Conservation (phyloP, 179 eudicot genomes). For the Drosera spatulata region DNA sequence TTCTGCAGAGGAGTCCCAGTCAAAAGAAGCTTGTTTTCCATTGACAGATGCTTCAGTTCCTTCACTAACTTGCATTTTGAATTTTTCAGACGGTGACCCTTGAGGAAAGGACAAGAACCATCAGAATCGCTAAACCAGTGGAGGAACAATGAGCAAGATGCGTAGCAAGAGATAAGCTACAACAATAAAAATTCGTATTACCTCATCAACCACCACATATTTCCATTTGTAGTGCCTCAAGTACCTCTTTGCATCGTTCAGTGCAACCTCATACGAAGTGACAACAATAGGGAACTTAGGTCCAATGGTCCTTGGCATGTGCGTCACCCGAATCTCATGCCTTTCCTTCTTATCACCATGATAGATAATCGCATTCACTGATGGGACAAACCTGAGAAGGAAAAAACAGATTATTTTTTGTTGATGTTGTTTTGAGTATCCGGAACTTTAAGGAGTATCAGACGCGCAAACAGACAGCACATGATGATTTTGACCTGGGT, state of each 20-base stretch:
- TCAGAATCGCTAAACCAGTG: not conserved
- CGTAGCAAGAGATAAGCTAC: not conserved
- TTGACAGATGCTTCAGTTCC: slow-evolving; percentile 54
- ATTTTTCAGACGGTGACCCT: slow-evolving; percentile 98
- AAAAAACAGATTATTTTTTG: slow-evolving; percentile 1
- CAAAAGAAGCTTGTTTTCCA: slow-evolving; percentile 87
- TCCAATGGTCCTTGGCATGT: slow-evolving; percentile 74
- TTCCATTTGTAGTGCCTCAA: slow-evolving; percentile 90
- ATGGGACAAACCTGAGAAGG: slow-evolving; percentile 68
- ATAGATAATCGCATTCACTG: slow-evolving; percentile 71
- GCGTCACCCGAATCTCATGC: slow-evolving; percentile 48
- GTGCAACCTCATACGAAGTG: slow-evolving; percentile 94
- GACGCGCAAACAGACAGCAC: too few species aligned
- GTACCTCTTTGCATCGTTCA: slow-evolving; percentile 49
- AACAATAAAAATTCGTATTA: slow-evolving; percentile 8
- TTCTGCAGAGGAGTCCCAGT: slow-evolving; percentile 99
- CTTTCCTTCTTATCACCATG: slow-evolving; percentile 71
- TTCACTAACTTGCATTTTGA: slow-evolving; percentile 69
- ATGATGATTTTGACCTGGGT: too few species aligned
- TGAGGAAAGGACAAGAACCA: slow-evolving; percentile 8
- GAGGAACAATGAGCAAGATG: not conserved
- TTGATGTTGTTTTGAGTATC: too few species aligned
- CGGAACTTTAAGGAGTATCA: too few species aligned
- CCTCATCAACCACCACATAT: slow-evolving; percentile 97
- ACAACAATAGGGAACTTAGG: slow-evolving; percentile 84